Conservation (phyloP, 2,329 filamentous ascomycete genomes). For the Teratosphaeria zuluensis region DNA sequence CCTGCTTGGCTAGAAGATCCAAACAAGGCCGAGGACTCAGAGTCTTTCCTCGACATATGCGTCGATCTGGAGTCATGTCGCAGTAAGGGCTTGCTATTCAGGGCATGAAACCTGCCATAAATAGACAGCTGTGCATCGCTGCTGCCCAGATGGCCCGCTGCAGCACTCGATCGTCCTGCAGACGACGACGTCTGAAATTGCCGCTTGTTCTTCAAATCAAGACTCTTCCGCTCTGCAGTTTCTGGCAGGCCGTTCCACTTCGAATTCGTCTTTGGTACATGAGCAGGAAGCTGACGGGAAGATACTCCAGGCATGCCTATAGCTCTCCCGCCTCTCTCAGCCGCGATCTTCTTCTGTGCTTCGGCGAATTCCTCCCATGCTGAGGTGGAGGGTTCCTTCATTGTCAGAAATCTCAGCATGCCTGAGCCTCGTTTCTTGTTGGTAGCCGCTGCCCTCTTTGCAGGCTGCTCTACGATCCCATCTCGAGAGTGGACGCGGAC, state of each 20-base stretch:
- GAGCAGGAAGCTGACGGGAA: constrained; percentile 37
- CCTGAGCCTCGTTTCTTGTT: constrained; percentile 26
- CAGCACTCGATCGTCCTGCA: constrained; percentile 1
- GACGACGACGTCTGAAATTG: constrained; percentile 8
- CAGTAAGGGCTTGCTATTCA: constrained; percentile 1
- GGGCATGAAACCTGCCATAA: constrained; percentile 1
- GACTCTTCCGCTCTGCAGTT: constrained; percentile 23
- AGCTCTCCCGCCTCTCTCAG: constrained; percentile 1
- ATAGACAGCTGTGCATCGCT: background rate
- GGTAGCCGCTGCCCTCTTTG: constrained; percentile 4
- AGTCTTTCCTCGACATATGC: background rate
- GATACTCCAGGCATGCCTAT: constrained; percentile 30
- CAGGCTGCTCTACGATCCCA: background rate
- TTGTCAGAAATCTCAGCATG: constrained; percentile 36
- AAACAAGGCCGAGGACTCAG: background rate
- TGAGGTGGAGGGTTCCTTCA: constrained; percentile 40
- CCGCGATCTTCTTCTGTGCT: constrained; percentile 30
- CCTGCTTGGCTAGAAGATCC: background rate
- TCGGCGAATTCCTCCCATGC: constrained; percentile 38
- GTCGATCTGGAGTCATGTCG: background rate
- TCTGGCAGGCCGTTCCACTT: constrained; percentile 46
- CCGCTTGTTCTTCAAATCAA: constrained; percentile 1
- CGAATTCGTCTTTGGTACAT: constrained; percentile 44
- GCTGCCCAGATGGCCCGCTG: background rate
- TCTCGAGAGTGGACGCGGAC: background rate